phyloP scores from a whole-genome alignment of 208 protist species.

The Trypanosoma avium region DNA sequence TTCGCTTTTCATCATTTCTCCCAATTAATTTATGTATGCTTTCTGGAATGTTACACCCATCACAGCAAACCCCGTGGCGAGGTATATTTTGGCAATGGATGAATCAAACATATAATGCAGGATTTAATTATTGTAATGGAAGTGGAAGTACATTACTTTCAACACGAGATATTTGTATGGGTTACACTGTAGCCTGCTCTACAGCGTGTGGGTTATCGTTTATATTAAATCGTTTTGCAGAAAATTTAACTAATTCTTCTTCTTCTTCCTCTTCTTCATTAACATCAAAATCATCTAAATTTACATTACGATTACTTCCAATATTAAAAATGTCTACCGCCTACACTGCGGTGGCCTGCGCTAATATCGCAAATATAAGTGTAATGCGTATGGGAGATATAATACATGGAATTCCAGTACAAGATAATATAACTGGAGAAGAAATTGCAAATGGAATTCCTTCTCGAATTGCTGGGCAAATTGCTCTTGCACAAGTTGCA shows the following conservation, averaged over 20 bases:
- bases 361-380: conserved; percentile 75
- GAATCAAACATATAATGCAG: conserved; percentile 92
- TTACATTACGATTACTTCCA: no score
- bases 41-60: conserved; percentile 70
- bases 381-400: conserved; percentile 81
- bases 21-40: conserved; percentile 88
- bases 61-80: conserved; percentile 52
- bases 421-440: conserved; percentile 56
- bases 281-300: no score
- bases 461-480: conserved; percentile 58
- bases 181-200: conserved; percentile 36
- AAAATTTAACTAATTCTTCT: conserved; percentile 10
- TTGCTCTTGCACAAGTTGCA: conserved; percentile 67
- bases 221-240: conserved; percentile 21
- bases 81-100: conserved; percentile 87
- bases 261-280: no score
- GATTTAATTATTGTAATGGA: conserved; percentile 91
- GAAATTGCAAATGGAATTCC: conserved; percentile 41
- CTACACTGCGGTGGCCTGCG: conserved; percentile 76
- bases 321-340: conserved; percentile 49
- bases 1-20: conserved; percentile 88
- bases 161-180: conserved; percentile 36
- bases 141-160: conserved; percentile 70
- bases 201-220: conserved; percentile 36
- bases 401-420: conserved; percentile 58